Conservation (phyloP, 345 rosid genomes). For the Garcia nutans region DNA sequence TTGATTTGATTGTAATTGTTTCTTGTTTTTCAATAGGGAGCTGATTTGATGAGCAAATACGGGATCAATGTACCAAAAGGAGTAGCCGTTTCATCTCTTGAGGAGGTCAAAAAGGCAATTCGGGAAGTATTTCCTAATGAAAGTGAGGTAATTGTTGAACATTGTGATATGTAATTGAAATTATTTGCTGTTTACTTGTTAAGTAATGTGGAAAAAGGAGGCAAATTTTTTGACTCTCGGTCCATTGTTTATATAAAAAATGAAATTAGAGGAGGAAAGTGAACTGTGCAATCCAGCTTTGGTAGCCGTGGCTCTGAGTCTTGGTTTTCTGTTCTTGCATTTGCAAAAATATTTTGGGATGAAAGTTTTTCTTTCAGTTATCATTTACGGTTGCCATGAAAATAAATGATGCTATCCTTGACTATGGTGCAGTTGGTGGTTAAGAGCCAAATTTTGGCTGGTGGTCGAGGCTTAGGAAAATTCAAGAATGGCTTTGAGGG, state of each 20-base stretch:
- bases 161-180: background rate
- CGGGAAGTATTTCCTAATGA: constrained; percentile 61
- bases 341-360: background rate
- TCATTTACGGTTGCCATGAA: background rate
- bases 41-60: constrained; percentile 87
- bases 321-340: background rate
- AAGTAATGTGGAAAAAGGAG: too few relatives aligned
- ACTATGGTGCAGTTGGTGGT: constrained; percentile 69
- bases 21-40: constrained; percentile 52
- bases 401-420: constrained; percentile 14
- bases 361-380: background rate
- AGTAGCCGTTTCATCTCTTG: constrained; percentile 67
- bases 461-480: constrained; percentile 95
- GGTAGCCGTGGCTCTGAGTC: background rate
- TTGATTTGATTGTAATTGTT: constrained; percentile 3
- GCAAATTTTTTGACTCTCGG: too few relatives aligned
- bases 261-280: too few relatives aligned
- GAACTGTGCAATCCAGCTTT: background rate
- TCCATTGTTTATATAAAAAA: too few relatives aligned
- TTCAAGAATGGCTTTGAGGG: constrained; percentile 88
- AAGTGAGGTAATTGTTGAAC: constrained; percentile 51
- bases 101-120: constrained; percentile 60
- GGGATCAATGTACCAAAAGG: constrained; percentile 94
- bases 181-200: too few relatives aligned
- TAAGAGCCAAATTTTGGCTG: constrained; percentile 98